Conservation (phyloP, 345 rosid species). For the Camelina sativa region DNA sequence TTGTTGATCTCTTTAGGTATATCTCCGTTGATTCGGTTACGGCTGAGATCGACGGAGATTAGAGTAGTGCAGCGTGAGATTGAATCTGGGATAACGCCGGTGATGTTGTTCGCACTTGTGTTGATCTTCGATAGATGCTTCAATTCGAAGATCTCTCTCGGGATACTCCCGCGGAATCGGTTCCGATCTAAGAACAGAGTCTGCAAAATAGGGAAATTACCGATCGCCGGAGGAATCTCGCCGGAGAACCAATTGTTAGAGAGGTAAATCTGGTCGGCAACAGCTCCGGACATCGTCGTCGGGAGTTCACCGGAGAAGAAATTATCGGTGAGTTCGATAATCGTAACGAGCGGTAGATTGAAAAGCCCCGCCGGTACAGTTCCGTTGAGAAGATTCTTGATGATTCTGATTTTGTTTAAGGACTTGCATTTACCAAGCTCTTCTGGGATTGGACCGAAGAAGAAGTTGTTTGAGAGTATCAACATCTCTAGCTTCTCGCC, state of each 20-base stretch:
- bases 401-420: slow-evolving; percentile 56
- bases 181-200: slow-evolving; percentile 58
- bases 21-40: slow-evolving; percentile 63
- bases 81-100: slow-evolving; percentile 66
- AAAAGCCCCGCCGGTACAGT: slow-evolving; percentile 76
- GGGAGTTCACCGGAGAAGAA: slow-evolving; percentile 81
- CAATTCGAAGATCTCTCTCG: slow-evolving; percentile 55
- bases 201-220: slow-evolving; percentile 54
- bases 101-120: slow-evolving; percentile 60
- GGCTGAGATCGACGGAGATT: slow-evolving; percentile 67
- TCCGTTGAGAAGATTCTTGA: slow-evolving; percentile 61
- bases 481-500: slow-evolving; percentile 60
- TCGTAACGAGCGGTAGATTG: slow-evolving; percentile 49
- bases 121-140: slow-evolving; percentile 54
- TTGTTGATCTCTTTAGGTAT: slow-evolving; percentile 60
- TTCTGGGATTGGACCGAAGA: slow-evolving; percentile 73
- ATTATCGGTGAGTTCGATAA: slow-evolving; percentile 67
- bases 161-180: slow-evolving; percentile 62
- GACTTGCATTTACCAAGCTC: slow-evolving; percentile 74
- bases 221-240: slow-evolving; percentile 66
- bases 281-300: slow-evolving; percentile 54
- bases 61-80: slow-evolving; percentile 53
- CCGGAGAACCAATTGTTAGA: slow-evolving; percentile 72
- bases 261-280: slow-evolving; percentile 49
- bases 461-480: slow-evolving; percentile 70